These are phyloP conservation scores for Luzula sylvatica DNA, from an alignment of 176 grass and related monocot species.

Conservation along the genomic window DNA sequence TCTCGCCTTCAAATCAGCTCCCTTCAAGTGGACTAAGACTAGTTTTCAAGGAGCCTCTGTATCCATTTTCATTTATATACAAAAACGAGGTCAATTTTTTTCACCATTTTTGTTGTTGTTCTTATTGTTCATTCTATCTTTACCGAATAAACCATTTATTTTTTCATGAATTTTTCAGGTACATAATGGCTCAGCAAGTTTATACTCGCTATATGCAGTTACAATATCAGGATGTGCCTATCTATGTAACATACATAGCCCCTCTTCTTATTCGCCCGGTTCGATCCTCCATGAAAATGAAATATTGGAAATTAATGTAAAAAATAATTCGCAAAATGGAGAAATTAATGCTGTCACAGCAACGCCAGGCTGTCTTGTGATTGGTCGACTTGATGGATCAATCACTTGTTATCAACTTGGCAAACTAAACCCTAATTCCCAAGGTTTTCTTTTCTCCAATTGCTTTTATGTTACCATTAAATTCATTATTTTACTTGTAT, in stretches of 20 bases:
- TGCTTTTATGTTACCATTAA: background rate
- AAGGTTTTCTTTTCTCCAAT: constrained; percentile 44
- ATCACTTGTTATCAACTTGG: constrained; percentile 69
- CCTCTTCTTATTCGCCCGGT: constrained; percentile 65
- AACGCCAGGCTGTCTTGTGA: constrained; percentile 47
- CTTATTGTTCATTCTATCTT: too few relatives aligned
- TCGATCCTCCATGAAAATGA: constrained; percentile 51
- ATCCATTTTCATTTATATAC: constrained; percentile 63
- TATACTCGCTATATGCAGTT: constrained; percentile 54
- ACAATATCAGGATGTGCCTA: constrained; percentile 71
- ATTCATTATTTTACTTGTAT: constrained; percentile 2
- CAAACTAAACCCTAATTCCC: constrained; percentile 52
- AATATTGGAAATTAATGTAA: constrained; percentile 54
- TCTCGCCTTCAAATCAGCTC: constrained; percentile 47
- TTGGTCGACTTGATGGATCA: constrained; percentile 77
- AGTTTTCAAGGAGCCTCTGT: constrained; percentile 64
- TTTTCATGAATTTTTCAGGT: constrained; percentile 29
- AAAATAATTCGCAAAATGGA: constrained; percentile 37
- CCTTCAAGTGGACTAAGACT: constrained; percentile 61
- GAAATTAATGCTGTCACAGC: constrained; percentile 72
- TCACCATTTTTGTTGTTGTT: constrained; percentile 17
- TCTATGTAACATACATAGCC: constrained; percentile 48
- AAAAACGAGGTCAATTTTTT: constrained; percentile 46
- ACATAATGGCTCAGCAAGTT: constrained; percentile 26
- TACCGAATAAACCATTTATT: too few relatives aligned